phyloP scores from a whole-genome alignment of 1,139 yeast species.

The Nematodospora anomalae region DNA sequence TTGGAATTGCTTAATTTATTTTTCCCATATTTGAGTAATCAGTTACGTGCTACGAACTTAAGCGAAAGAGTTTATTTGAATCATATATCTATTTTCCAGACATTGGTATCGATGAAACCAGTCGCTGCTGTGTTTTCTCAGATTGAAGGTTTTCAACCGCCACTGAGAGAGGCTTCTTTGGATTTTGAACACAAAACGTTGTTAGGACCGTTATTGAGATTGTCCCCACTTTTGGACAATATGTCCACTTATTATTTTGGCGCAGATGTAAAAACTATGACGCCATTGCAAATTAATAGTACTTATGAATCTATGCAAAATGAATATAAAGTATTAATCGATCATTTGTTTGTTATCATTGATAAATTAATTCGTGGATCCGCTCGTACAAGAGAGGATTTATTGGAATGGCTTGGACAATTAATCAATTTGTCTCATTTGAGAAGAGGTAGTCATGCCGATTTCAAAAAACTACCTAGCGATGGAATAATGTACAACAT shows the following conservation, averaged over 20 bases:
- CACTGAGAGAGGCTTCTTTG: constrained; percentile 39
- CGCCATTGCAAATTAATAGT: constrained; percentile 44
- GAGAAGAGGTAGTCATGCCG: constrained; percentile 84
- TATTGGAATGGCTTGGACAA: constrained; percentile 68
- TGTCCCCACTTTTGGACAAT: constrained; percentile 64
- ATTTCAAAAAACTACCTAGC: constrained; percentile 62
- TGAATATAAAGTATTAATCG: constrained; percentile 57
- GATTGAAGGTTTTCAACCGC: constrained; percentile 55
- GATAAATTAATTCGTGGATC: constrained; percentile 82
- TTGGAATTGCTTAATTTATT: constrained; percentile 59
- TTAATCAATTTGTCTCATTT: constrained; percentile 80
- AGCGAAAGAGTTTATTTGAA: constrained; percentile 53
- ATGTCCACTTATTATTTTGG: constrained; percentile 49
- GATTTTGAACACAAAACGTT: constrained; percentile 62
- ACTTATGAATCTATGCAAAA: constrained; percentile 58
- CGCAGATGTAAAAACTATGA: constrained; percentile 35
- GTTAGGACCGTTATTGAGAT: constrained; percentile 72
- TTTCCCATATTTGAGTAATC: constrained; percentile 46
- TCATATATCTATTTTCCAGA: constrained; percentile 55
- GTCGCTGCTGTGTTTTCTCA: constrained; percentile 63
- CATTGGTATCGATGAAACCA: constrained; percentile 58
- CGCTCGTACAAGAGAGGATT: constrained; percentile 55
- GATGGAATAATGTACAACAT: constrained; percentile 85
- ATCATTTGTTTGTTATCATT: constrained; percentile 64
- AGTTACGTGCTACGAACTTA: constrained; percentile 29